Conservation (phyloP, 495 filamentous ascomycete species). For the Daldinia vernicosa region DNA sequence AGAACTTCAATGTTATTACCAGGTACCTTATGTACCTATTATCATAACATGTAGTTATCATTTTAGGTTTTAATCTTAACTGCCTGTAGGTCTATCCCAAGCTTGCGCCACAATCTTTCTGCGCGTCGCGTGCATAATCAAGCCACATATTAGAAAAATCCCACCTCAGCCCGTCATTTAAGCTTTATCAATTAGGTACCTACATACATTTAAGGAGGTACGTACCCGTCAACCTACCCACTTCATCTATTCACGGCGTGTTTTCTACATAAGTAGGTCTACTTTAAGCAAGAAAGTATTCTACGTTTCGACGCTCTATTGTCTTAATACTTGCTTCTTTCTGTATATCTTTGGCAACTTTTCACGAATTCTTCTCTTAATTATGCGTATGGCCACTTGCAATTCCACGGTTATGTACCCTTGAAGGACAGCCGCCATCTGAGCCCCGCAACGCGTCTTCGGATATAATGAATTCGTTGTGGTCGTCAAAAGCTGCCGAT, state of each 20-base stretch:
- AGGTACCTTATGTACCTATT: no score
- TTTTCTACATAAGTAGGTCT: background rate
- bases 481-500: conserved; percentile 49
- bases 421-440: conserved; percentile 24
- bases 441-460: conserved; percentile 35
- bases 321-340: conserved; percentile 2
- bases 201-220: background rate
- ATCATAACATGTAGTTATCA: no score
- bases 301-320: background rate
- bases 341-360: background rate
- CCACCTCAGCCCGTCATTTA: background rate
- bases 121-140: background rate
- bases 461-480: conserved; percentile 56
- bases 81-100: background rate
- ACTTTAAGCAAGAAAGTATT: conserved; percentile 11
- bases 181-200: background rate
- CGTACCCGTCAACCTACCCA: conserved; percentile 20
- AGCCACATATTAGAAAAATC: background rate
- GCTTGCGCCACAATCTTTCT: conserved; percentile 29
- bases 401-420: conserved; percentile 23
- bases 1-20: no score
- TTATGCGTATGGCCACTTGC: conserved; percentile 3
- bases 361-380: background rate
- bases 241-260: conserved; percentile 13
- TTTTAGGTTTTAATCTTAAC: background rate